These are phyloP conservation scores for Psidium guajava DNA, from an alignment of 345 rosid genomes.

Conservation along the genomic window DNA sequence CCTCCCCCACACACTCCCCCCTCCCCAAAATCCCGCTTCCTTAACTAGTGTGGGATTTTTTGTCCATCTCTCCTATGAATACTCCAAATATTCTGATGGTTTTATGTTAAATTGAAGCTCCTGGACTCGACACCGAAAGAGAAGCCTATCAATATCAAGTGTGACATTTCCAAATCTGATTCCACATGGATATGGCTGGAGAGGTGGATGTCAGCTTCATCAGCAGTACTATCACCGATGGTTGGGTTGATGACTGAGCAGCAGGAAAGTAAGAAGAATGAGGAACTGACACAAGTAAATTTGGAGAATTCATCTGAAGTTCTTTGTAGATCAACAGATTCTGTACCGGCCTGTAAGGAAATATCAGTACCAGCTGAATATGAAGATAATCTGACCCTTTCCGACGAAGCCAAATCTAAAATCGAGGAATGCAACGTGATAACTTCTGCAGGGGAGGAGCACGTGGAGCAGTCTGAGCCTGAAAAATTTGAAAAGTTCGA, in stretches of 20 bases:
- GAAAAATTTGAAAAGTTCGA: slow-evolving; percentile 21
- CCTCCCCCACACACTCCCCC: neutral
- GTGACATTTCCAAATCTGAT: slow-evolving; percentile 67
- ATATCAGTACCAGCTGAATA: slow-evolving; percentile 13
- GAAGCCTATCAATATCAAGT: slow-evolving; percentile 57
- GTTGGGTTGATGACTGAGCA: slow-evolving; percentile 18
- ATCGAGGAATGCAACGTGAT: slow-evolving; percentile 12
- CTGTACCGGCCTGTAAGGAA: slow-evolving; percentile 13
- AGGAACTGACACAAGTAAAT: slow-evolving; percentile 11
- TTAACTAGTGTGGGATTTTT: neutral
- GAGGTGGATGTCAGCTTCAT: slow-evolving; percentile 79
- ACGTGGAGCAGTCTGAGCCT: slow-evolving; percentile 23
- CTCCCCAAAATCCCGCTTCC: neutral
- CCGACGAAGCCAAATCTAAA: slow-evolving; percentile 17
- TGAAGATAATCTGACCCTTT: slow-evolving; percentile 26
- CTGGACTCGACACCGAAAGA: slow-evolving; percentile 67
- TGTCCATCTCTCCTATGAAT: neutral
- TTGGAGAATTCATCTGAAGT: slow-evolving; percentile 16
- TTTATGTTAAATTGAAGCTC: slow-evolving; percentile 38
- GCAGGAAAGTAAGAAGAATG: slow-evolving; percentile 20
- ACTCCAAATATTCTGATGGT: neutral
- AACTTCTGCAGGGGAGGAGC: slow-evolving; percentile 7
- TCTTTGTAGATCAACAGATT: slow-evolving; percentile 15
- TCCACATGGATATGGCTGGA: slow-evolving; percentile 95
- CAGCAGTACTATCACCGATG: slow-evolving; percentile 29